phyloP scores from a whole-genome alignment of 2,329 filamentous ascomycete species.

The Colletotrichum lentis region DNA sequence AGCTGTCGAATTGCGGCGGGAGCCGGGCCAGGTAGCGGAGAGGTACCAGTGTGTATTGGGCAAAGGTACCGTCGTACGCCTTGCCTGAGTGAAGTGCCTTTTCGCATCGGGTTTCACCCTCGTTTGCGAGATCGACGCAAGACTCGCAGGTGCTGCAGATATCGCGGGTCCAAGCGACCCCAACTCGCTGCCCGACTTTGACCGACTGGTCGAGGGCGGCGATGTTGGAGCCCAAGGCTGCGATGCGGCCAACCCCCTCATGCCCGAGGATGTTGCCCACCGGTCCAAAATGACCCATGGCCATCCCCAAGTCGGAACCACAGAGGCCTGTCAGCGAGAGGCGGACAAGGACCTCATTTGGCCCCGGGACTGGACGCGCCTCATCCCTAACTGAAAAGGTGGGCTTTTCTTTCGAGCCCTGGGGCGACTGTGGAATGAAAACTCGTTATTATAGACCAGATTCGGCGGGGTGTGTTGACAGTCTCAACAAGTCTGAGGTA shows the following conservation, averaged over 20 bases:
- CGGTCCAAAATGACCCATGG: constrained; percentile 49
- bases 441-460: not conserved
- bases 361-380: constrained; percentile 31
- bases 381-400: constrained; percentile 24
- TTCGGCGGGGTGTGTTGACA: not conserved
- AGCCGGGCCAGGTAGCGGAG: constrained; percentile 47
- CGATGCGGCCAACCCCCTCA: constrained; percentile 55
- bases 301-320: constrained; percentile 51
- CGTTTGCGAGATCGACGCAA: constrained; percentile 43
- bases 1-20: constrained; percentile 42
- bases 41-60: constrained; percentile 50
- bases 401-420: constrained; percentile 1
- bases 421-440: constrained; percentile 4
- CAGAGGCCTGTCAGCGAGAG: constrained; percentile 50
- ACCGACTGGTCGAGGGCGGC: constrained; percentile 40
- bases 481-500: too few relatives aligned
- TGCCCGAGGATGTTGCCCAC: constrained; percentile 51
- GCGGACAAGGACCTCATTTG: constrained; percentile 46
- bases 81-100: constrained; percentile 47
- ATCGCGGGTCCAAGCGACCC: constrained; percentile 52
- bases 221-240: constrained; percentile 48
- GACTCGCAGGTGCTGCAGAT: constrained; percentile 47
- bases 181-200: constrained; percentile 48
- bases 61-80: constrained; percentile 50
- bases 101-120: constrained; percentile 50